Conservation (phyloP, 257 asterid species). For the Przewalskia tangutica region DNA sequence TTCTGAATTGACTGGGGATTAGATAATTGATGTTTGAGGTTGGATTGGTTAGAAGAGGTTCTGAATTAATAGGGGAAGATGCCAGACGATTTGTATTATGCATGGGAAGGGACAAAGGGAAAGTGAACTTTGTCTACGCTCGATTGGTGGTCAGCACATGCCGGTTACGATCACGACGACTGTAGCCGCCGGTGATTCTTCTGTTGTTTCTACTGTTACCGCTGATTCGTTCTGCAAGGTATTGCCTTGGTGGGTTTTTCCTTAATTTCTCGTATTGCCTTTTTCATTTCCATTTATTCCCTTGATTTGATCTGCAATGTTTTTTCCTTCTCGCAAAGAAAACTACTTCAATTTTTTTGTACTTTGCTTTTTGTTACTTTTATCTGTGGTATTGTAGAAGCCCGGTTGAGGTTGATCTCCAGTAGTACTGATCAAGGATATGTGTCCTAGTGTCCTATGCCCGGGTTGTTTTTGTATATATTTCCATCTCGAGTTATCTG, state of each 20-base stretch:
- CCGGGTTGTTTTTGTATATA: neutral
- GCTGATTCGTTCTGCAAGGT: constrained; percentile 45
- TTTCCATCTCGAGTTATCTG: neutral
- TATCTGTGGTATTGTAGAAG: neutral
- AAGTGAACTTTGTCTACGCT: constrained; percentile 23
- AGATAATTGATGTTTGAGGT: constrained; percentile 1
- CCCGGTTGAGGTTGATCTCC: neutral
- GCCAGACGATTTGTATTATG: constrained; percentile 31
- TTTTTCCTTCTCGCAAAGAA: neutral
- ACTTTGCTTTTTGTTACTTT: neutral
- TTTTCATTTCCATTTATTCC: neutral
- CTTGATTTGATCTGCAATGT: neutral
- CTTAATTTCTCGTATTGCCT: neutral
- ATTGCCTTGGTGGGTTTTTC: constrained; percentile 26
- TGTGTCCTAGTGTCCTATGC: neutral
- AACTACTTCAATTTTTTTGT: neutral
- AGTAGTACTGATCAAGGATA: neutral
- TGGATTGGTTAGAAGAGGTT: neutral
- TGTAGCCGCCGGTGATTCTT: constrained; percentile 16
- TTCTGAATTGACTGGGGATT: neutral
- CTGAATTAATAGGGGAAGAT: constrained; percentile 23
- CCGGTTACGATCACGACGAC: constrained; percentile 21
- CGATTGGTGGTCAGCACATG: constrained; percentile 32
- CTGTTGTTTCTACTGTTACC: constrained; percentile 16
- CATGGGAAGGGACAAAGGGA: constrained; percentile 46